These are phyloP conservation scores for Quercus lobata DNA, from an alignment of 331 rosid species.

Conservation along the genomic window DNA sequence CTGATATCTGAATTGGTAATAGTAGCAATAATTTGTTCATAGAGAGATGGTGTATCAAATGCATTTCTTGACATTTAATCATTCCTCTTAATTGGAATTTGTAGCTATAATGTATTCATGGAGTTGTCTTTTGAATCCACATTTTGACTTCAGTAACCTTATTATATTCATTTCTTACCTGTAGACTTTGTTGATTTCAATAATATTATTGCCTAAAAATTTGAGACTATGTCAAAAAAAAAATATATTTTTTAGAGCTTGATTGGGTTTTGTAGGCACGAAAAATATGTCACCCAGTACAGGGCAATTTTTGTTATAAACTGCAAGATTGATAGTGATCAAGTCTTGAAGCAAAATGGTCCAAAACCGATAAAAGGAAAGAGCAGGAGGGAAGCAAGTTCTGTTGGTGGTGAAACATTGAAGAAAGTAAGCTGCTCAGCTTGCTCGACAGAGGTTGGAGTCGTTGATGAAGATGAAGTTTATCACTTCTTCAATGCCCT, in stretches of 20 bases:
- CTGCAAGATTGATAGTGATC: slow-evolving; percentile 32
- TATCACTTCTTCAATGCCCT: slow-evolving; percentile 82
- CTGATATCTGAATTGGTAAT: no score
- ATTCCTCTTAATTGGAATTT: background rate
- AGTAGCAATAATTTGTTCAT: no score
- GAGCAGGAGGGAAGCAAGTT: slow-evolving; percentile 17
- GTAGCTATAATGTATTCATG: background rate
- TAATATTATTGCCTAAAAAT: background rate
- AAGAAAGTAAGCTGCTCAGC: slow-evolving; percentile 44
- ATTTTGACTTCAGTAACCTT: background rate
- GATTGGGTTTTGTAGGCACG: slow-evolving; percentile 35
- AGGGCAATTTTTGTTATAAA: slow-evolving; percentile 42
- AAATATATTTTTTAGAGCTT: background rate
- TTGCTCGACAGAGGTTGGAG: slow-evolving; percentile 52
- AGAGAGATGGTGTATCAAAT: background rate
- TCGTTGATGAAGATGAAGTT: slow-evolving; percentile 54
- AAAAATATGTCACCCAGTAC: slow-evolving; percentile 45
- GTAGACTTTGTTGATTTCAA: background rate
- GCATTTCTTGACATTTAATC: background rate
- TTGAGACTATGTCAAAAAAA: background rate
- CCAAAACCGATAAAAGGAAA: slow-evolving; percentile 25
- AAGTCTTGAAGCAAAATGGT: slow-evolving; percentile 9
- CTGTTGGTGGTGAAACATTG: slow-evolving; percentile 23
- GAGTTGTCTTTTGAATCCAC: background rate
- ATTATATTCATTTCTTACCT: background rate